Conservation (phyloP, 129 eudicot genomes). For the Helianthus tuberosus region DNA sequence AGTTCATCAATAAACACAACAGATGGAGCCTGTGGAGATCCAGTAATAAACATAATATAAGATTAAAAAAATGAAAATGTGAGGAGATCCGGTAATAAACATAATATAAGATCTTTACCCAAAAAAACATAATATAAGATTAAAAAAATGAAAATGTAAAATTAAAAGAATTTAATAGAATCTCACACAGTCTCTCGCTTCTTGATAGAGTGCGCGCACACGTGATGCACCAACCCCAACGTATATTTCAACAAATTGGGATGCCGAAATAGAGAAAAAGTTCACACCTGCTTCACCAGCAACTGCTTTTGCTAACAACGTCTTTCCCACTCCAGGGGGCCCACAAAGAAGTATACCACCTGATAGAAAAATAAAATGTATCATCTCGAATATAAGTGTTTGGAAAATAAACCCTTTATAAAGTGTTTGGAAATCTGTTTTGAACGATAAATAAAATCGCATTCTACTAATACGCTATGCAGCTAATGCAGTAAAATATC, state of each 20-base stretch:
- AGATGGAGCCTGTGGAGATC: conserved; percentile 74
- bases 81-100: background rate
- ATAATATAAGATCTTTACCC: background rate
- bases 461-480: background rate
- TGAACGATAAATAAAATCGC: background rate
- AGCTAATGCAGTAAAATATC: no score
- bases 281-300: conserved; percentile 99
- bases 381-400: conserved; percentile 2
- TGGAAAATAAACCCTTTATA: background rate
- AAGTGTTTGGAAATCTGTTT: background rate
- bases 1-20: conserved; percentile 97
- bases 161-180: background rate
- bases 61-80: conserved; percentile 8
- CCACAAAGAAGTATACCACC: conserved; percentile 99
- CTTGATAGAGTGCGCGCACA: conserved; percentile 95
- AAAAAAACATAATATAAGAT: no score
- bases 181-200: conserved; percentile 88
- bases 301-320: conserved; percentile 94
- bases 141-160: conserved; percentile 12
- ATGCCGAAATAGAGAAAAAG: conserved; percentile 93
- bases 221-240: conserved; percentile 99
- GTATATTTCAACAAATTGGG: conserved; percentile 97
- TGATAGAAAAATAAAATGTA: conserved; percentile 28
- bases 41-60: background rate
- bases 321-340: conserved; percentile 99